These are phyloP conservation scores for Hordeum pubiflorum DNA, from an alignment of 202 grass and related monocot genomes.

Conservation along the genomic window DNA sequence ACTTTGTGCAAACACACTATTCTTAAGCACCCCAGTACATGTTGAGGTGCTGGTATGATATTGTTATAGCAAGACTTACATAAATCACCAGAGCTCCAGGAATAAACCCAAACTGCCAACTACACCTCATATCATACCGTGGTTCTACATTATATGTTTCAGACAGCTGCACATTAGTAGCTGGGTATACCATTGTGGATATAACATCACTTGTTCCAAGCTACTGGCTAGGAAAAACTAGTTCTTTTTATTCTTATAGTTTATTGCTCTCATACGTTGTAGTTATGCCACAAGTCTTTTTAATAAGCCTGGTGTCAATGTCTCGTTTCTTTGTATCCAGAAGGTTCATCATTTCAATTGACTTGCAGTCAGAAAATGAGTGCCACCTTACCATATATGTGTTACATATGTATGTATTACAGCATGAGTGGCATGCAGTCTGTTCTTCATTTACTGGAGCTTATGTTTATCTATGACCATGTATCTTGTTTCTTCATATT, in stretches of 20 bases:
- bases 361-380: not conserved
- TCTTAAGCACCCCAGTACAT: not conserved
- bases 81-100: not conserved
- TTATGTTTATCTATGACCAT: not conserved
- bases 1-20: not conserved
- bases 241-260: not conserved
- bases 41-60: not conserved
- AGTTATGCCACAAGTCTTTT: not conserved
- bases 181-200: not conserved
- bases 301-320: not conserved
- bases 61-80: not conserved
- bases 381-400: not conserved
- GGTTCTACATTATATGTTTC: not conserved
- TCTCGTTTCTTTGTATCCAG: not conserved
- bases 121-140: not conserved
- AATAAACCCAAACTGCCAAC: not conserved
- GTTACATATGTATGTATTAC: not conserved
- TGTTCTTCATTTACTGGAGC: not conserved
- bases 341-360: not conserved
- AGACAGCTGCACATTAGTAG: not conserved
- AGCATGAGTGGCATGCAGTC: not conserved
- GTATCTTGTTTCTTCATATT: slow-evolving; percentile 31
- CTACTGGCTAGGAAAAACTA: not conserved
- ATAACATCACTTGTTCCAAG: not conserved
- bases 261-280: not conserved